Conservation (phyloP, 2,329 filamentous ascomycete genomes). For the Thelonectria discophora region DNA sequence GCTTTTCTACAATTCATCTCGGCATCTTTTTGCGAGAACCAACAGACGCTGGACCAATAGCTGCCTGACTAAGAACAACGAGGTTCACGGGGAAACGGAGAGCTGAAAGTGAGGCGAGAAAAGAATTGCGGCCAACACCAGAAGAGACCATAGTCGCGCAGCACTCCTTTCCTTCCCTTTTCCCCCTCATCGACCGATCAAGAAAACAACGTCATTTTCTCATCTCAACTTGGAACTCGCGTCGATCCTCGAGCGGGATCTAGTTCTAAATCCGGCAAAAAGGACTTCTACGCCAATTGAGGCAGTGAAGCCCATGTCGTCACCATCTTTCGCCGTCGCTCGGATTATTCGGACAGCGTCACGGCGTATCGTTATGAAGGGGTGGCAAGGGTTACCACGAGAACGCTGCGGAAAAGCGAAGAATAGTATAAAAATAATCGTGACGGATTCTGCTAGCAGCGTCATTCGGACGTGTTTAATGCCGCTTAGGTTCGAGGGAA, state of each 20-base stretch:
- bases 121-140: too few relatives aligned
- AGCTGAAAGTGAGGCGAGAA: too few relatives aligned
- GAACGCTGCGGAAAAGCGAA: background rate
- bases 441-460: background rate
- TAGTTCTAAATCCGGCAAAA: background rate
- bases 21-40: background rate
- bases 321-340: background rate
- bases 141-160: too few relatives aligned
- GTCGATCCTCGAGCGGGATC: too few relatives aligned
- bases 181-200: background rate
- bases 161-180: background rate
- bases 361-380: background rate
- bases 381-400: background rate
- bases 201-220: background rate
- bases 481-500: too few relatives aligned
- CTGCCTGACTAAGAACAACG: background rate
- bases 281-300: background rate
- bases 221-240: too few relatives aligned
- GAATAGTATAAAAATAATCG: background rate
- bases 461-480: too few relatives aligned
- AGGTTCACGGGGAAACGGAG: background rate
- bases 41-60: background rate
- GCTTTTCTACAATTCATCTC: background rate
- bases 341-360: background rate
- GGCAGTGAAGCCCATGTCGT: background rate